These are phyloP conservation scores for Trifolium pratense DNA, from an alignment of 306 rosid genomes.

Conservation along the genomic window DNA sequence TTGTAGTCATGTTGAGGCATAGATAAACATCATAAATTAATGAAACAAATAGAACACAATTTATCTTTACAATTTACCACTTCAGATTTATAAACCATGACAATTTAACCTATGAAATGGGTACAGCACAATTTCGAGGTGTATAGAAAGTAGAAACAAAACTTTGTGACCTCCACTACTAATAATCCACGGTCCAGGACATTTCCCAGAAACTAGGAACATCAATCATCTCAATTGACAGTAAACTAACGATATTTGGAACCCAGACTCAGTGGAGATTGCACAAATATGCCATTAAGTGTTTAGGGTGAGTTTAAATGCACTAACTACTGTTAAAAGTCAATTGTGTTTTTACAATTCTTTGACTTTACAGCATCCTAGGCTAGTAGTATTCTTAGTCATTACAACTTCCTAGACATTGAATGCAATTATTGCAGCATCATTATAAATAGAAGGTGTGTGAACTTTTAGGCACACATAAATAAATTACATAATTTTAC, in stretches of 20 bases:
- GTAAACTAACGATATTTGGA: background rate
- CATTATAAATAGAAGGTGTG: too few species aligned
- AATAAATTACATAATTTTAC: too few species aligned
- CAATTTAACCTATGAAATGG: background rate
- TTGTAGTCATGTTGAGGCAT: slow-evolving; percentile 13
- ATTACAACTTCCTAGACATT: too few species aligned
- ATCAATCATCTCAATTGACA: background rate
- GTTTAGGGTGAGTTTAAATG: slow-evolving; percentile 13
- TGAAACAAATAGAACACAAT: background rate
- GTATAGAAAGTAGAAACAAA: too few species aligned
- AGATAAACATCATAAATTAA: background rate
- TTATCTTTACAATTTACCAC: slow-evolving; percentile 1
- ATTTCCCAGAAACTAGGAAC: background rate
- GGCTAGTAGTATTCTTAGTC: too few species aligned
- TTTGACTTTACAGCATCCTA: too few species aligned
- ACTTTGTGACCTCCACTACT: background rate
- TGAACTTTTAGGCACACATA: too few species aligned
- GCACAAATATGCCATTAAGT: background rate
- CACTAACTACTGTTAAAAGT: too few species aligned
- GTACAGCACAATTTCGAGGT: slow-evolving; percentile 3
- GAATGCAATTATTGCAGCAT: too few species aligned
- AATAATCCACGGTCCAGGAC: background rate
- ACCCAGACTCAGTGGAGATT: background rate
- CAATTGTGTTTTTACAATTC: too few species aligned
- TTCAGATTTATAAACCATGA: background rate